Base-by-base conservation (phyloP, 2,329 filamentous ascomycete species). In the Hypoxylon sp. region DNA sequence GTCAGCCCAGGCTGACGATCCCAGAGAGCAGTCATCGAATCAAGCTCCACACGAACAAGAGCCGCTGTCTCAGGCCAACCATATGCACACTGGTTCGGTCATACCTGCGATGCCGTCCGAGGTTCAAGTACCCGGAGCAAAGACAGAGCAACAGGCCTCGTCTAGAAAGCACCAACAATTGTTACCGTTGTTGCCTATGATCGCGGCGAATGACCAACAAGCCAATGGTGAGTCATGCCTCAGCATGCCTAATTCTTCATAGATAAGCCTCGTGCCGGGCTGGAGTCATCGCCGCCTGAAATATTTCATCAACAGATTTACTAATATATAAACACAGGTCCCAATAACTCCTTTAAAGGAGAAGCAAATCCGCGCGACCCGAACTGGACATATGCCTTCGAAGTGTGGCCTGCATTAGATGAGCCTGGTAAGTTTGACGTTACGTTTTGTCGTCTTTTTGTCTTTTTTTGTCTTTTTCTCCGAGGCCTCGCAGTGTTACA, bases 331-430 rank as follows among this genome's bases (percentile, higher is more conserved):
- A 61, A 30, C 16, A 9, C 16, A 59, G 56, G 9, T 19, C 43
- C 48, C 27, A 23, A 30, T 1, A 32, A n/a, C 7, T 9, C 2
- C 8, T 16, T 4, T 21, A 12, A 21, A 14, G 19, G 8, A 7
- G 39, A 43, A 43, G 23, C 27, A 11, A 9, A 53, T 12, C 56
- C 61, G 21, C 8, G 16, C 3, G 43, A 54, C 11, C 19, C 60
- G 30, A 51, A 69, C 7, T 76, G 74, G 74, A 69, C 73, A 23
- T 75, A 74, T 30, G 70, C 63, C n/a, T 61, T 75, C n/a, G 70
- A 75, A 53, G 74, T 75, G 0, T 70, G 64, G 69, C 74, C 73
- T 25, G 68, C 67, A 48, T 23, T 9, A 23, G 70, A 72, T 25
- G 39, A 57, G 41, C 41, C 37, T 60, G 52, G 74, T 72, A 46